Base-by-base conservation (phyloP, 768 basidiomycete genomes). In the Podaxis sp. region DNA sequence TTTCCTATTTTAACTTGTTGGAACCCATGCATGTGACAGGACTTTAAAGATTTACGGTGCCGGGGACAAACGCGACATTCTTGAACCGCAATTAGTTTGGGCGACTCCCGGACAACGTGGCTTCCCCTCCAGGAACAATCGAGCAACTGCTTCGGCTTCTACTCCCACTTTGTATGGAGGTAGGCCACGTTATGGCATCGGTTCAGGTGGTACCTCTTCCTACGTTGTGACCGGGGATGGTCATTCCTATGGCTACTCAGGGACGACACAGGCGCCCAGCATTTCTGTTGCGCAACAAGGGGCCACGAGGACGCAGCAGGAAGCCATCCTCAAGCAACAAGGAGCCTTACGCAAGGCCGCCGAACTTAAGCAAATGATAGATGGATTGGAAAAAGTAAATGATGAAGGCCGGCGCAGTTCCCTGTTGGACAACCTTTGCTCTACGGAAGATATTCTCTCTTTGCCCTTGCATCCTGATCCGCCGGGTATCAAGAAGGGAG, bases 1-100 rank as follows among this genome's bases (percentile, higher is more conserved):
- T 13, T 27, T 57, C 18, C 55, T 48, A 11, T 13, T 37, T 36
- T 61, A 18, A 23, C 40, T 62, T 14, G 54, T 47, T 28, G 36
- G 44, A 18, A 27, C n/a, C 9, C 25, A 27, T 25, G 47, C 3
- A 10, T 16, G 38, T 37, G 61, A 13, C 59, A 92, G 89, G 70
- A 83, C 83, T 0, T 70, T 93, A 52, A 84, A 84, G 51, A 87
- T 94, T 9, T 94, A 86, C 69, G 93, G 86, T 2, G 70, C 84
- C 4, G 75, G 84, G 0, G 84, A 88, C 57, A 84, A 80, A 65
- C 77, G 89, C 35, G 71, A 71, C 14, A 68, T 79, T 35, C 72
- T 95, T 1, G 90, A 93, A 65, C 84, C 88, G 1, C 73, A 74
- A 55, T 77, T 95, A 48, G 69, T 79, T 2, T 91, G 91, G 90